phyloP scores from a whole-genome alignment of 2,329 filamentous ascomycete species.

The Trichoderma polysporum region DNA sequence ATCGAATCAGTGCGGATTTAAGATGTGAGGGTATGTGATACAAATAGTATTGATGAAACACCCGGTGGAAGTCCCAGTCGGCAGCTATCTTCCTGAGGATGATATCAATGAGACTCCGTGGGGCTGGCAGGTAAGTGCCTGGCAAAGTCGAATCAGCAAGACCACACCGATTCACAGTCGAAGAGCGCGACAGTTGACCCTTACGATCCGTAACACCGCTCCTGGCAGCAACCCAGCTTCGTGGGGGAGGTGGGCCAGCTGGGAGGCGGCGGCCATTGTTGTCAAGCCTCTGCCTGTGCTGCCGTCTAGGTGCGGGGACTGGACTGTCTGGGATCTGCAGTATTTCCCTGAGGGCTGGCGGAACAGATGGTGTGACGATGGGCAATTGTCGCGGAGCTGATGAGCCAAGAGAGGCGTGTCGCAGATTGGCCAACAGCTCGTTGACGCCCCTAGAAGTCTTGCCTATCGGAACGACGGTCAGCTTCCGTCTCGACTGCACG shows the following conservation, averaged over 20 bases:
- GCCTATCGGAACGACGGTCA: conserved; percentile 27
- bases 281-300: conserved; percentile 43
- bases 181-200: conserved; percentile 24
- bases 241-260: conserved; percentile 58
- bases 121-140: conserved; percentile 44
- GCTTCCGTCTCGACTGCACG: background rate
- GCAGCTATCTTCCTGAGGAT: conserved; percentile 50
- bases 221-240: conserved; percentile 50
- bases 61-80: conserved; percentile 56
- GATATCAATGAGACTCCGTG: conserved; percentile 52
- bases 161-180: conserved; percentile 25
- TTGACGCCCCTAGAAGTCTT: conserved; percentile 51
- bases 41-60: conserved; percentile 58
- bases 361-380: conserved; percentile 52
- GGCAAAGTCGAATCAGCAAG: conserved; percentile 39
- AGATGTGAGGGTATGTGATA: conserved; percentile 55
- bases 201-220: conserved; percentile 22
- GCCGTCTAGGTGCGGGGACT: conserved; percentile 49
- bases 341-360: conserved; percentile 58
- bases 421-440: conserved; percentile 57
- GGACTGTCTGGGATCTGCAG: conserved; percentile 60
- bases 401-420: conserved; percentile 43
- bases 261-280: conserved; percentile 51
- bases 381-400: conserved; percentile 32
- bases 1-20: conserved; percentile 51